A percentile compares a stretch with the other conserved stretches of the same genome.
phyloP scores from a whole-genome alignment of 768 basidiomycete species.

The Boletus barrowsii region DNA sequence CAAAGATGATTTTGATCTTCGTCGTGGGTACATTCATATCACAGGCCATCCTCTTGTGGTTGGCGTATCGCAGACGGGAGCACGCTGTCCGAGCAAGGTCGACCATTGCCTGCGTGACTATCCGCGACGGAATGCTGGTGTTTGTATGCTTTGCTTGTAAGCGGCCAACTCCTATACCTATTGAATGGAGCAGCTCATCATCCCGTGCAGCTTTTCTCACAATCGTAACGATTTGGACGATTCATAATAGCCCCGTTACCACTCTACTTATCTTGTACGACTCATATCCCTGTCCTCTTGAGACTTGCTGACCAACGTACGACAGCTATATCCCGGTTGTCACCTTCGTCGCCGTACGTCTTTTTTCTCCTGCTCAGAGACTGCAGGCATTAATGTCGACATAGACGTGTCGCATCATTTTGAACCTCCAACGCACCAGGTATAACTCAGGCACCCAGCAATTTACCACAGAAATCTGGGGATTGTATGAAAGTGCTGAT shows the following conservation, averaged over 20 bases:
- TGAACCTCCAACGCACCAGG: constrained; percentile 13
- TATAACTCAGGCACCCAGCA: rapidly evolving
- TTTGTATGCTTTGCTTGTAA: constrained; percentile 17
- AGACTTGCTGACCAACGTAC: neutral
- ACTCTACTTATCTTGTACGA: constrained; percentile 15
- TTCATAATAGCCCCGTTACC: constrained; percentile 1
- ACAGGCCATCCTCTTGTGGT: constrained; percentile 16
- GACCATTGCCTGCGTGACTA: constrained; percentile 17
- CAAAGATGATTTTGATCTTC: constrained; percentile 3
- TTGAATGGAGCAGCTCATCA: too few species aligned
- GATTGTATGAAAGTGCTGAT: constrained; percentile 10
- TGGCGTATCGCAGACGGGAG: constrained; percentile 16
- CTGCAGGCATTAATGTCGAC: neutral
- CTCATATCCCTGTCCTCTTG: neutral
- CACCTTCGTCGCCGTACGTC: constrained; percentile 17
- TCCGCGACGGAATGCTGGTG: constrained; percentile 20
- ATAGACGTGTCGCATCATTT: constrained; percentile 16
- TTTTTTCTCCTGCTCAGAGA: neutral
- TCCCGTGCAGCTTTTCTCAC: constrained; percentile 12
- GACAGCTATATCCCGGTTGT: constrained; percentile 20
- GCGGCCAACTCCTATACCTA: neutral
- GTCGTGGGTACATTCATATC: constrained; percentile 8
- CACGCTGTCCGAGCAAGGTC: neutral
- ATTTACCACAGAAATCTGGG: constrained; percentile 20
- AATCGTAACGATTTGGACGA: neutral